Conservation (phyloP, 805 yeast genomes). For the Cyberlindnera samutprakarnensis region DNA sequence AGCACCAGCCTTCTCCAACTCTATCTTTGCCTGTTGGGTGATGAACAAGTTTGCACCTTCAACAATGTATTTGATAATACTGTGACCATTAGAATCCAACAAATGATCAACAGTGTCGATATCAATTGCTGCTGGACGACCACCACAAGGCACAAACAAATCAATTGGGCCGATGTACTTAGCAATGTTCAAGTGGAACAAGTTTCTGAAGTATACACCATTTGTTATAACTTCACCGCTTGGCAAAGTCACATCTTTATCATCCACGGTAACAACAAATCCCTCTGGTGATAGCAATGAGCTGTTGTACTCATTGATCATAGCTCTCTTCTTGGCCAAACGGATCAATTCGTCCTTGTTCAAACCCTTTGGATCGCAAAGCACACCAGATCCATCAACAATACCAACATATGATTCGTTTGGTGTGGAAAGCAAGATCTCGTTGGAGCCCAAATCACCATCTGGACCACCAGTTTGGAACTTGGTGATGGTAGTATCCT, state of each 20-base stretch:
- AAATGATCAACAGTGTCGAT: conserved; percentile 69
- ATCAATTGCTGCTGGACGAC: conserved; percentile 95
- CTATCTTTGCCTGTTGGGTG: conserved; percentile 87
- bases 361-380: conserved; percentile 86
- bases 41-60: conserved; percentile 97
- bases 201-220: conserved; percentile 87
- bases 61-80: conserved; percentile 78
- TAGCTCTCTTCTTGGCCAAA: conserved; percentile 71
- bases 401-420: conserved; percentile 80
- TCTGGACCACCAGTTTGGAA: conserved; percentile 99
- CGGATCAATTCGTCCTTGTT: conserved; percentile 70
- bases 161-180: conserved; percentile 62
- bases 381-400: conserved; percentile 94
- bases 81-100: conserved; percentile 67
- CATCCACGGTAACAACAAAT: conserved; percentile 79
- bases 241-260: conserved; percentile 70
- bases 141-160: conserved; percentile 97
- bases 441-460: conserved; percentile 96
- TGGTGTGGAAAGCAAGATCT: conserved; percentile 70
- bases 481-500: conserved; percentile 56
- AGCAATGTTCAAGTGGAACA: conserved; percentile 71
- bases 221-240: conserved; percentile 62
- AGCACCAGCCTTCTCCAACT: conserved; percentile 81
- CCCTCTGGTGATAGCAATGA: conserved; percentile 67
- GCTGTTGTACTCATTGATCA: conserved; percentile 62